These are phyloP conservation scores for Alternaria dauci DNA, from an alignment of 2,329 filamentous ascomycete species.

Conservation along the genomic window DNA sequence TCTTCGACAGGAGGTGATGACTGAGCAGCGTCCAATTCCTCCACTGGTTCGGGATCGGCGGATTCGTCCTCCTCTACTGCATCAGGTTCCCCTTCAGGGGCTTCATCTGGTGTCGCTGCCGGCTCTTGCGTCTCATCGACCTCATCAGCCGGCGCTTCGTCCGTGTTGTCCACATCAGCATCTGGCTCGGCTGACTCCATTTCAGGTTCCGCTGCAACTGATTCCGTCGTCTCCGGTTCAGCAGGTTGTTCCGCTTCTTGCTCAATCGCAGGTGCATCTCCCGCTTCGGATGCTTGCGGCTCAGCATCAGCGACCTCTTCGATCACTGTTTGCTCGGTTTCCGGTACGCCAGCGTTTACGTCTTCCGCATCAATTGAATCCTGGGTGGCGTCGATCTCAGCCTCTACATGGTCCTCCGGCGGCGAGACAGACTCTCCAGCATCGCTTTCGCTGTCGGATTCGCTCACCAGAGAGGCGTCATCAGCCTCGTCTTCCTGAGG, in stretches of 20 bases:
- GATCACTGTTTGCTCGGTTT: neutral
- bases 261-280: neutral
- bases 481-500: neutral
- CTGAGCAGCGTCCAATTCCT: neutral
- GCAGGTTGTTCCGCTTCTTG: constrained; percentile 3
- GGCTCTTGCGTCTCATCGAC: neutral
- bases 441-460: constrained; percentile 5
- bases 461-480: constrained; percentile 1
- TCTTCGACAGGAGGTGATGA: neutral
- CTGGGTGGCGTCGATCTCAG: neutral
- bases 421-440: neutral
- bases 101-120: neutral
- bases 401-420: constrained; percentile 1
- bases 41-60: neutral
- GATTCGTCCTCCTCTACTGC: neutral
- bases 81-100: neutral
- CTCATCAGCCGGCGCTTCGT: neutral
- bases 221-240: constrained; percentile 7
- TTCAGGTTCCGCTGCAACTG: constrained; percentile 1
- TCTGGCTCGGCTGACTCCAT: neutral
- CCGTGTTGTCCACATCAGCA: neutral
- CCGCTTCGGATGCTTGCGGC: constrained; percentile 1
- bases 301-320: constrained; percentile 6
- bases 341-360: neutral
- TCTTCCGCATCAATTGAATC: neutral